Conservation (phyloP, 306 rosid genomes). For the Trichosanthes truncata region DNA sequence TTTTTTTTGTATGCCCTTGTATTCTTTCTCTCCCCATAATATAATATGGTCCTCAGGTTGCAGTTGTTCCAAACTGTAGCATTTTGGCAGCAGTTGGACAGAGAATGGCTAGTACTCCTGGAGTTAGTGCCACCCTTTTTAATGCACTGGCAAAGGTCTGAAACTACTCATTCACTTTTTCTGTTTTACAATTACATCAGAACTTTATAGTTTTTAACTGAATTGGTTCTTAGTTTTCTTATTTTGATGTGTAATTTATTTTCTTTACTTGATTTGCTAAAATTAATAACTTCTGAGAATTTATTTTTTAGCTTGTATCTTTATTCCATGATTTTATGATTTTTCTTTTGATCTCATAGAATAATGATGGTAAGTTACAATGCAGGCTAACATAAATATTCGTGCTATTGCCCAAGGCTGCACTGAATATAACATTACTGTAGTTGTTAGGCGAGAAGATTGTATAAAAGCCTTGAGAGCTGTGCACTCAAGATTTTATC, state of each 20-base stretch:
- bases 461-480: conserved; percentile 91
- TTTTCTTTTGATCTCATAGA: conserved; percentile 8
- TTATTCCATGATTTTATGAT: conserved; percentile 6
- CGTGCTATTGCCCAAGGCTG: conserved; percentile 99
- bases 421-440: conserved; percentile 88
- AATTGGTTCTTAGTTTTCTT: not conserved
- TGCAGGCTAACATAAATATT: conserved; percentile 90
- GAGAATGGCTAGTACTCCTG: conserved; percentile 99
- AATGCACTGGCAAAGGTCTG: conserved; percentile 95
- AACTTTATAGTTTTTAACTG: not conserved
- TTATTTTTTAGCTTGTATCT: not conserved
- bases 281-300: not conserved
- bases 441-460: conserved; percentile 83
- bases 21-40: not conserved
- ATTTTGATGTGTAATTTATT: not conserved
- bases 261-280: not conserved
- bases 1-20: not conserved
- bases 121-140: conserved; percentile 96
- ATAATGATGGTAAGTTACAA: conserved; percentile 13
- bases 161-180: conserved; percentile 12
- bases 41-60: conserved; percentile 49
- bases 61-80: conserved; percentile 83
- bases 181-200: not conserved
- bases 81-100: conserved; percentile 98
- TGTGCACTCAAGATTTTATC: conserved; percentile 94